These are phyloP conservation scores for Takakia lepidozioides DNA, from an alignment of 225 moss, liverwort and hornwort species.

Conservation along the genomic window DNA sequence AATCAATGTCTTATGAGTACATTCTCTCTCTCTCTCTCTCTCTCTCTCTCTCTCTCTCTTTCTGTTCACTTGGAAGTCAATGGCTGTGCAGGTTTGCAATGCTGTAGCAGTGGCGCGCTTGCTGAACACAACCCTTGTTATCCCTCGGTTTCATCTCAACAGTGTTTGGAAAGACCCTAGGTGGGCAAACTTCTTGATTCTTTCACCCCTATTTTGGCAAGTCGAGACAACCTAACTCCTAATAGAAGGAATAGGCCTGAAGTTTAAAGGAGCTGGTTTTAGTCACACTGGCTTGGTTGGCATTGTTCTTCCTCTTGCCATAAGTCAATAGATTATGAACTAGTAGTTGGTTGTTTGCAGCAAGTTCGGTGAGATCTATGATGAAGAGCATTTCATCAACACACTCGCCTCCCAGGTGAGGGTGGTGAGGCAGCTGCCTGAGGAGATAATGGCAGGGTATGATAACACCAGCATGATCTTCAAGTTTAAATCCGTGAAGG, in stretches of 20 bases:
- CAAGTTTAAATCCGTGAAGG: slow-evolving; percentile 70
- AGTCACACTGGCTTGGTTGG: too few relatives aligned
- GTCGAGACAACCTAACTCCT: too few relatives aligned
- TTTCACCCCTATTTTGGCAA: not conserved
- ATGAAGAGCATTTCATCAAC: slow-evolving; percentile 73
- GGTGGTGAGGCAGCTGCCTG: slow-evolving; percentile 65
- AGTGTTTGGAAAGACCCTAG: slow-evolving; percentile 99
- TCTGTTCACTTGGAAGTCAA: too few relatives aligned
- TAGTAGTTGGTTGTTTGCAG: slow-evolving; percentile 39
- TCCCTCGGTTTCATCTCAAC: slow-evolving; percentile 95
- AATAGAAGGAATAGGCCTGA: too few relatives aligned
- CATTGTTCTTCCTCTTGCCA: too few relatives aligned
- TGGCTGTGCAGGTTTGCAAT: slow-evolving; percentile 78
- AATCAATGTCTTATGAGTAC: too few relatives aligned
- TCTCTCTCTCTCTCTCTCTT: too few relatives aligned
- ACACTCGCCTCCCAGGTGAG: slow-evolving; percentile 64
- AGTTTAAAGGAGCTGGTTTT: too few relatives aligned
- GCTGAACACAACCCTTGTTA: slow-evolving; percentile 87
- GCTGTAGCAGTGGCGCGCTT: slow-evolving; percentile 91
- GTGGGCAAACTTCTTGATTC: slow-evolving; percentile 25
- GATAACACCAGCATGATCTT: slow-evolving; percentile 72
- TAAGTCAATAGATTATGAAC: too few relatives aligned
- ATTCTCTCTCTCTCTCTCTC: too few relatives aligned
- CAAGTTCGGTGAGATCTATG: slow-evolving; percentile 80
- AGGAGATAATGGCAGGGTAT: slow-evolving; percentile 32